Conservation (phyloP, 108 stramenopile genomes). For the Skeletonema menzelii region DNA sequence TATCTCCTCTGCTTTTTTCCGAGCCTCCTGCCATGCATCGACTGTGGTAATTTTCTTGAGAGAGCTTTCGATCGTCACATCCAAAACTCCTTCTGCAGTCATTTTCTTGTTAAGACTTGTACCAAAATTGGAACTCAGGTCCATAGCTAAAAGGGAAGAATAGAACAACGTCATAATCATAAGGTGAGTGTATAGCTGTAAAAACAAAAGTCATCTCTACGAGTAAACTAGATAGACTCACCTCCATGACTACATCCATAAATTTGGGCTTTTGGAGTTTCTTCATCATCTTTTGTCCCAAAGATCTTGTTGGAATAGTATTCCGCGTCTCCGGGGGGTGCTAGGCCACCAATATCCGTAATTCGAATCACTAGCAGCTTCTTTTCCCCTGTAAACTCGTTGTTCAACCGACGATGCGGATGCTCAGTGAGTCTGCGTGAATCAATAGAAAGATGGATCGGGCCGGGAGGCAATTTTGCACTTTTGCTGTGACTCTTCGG, state of each 20-base stretch:
- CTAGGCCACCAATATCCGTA: conserved; percentile 22
- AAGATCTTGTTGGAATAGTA: conserved; percentile 41
- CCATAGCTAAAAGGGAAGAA: conserved; percentile 25
- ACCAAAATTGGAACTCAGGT: conserved; percentile 6
- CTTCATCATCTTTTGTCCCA: conserved; percentile 30
- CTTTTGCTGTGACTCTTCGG: no score
- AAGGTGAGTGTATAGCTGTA: background rate
- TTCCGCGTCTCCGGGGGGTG: background rate
- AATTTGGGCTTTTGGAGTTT: conserved; percentile 6
- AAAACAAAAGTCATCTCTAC: background rate
- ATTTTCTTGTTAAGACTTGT: background rate
- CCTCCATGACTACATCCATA: background rate
- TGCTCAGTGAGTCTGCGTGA: no score
- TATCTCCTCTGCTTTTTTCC: background rate
- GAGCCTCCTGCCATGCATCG: background rate
- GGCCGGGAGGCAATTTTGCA: background rate
- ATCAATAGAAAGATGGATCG: background rate
- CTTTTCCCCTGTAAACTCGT: conserved; percentile 13
- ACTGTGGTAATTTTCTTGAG: background rate
- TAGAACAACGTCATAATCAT: conserved; percentile 4
- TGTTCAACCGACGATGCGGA: background rate
- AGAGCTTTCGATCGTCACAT: conserved; percentile 12
- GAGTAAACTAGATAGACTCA: background rate
- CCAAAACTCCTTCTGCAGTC: conserved; percentile 31
- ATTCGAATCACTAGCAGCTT: conserved; percentile 32